Base-by-base conservation (phyloP, 2,329 filamentous ascomycete species). In the Cercospora sojina region DNA sequence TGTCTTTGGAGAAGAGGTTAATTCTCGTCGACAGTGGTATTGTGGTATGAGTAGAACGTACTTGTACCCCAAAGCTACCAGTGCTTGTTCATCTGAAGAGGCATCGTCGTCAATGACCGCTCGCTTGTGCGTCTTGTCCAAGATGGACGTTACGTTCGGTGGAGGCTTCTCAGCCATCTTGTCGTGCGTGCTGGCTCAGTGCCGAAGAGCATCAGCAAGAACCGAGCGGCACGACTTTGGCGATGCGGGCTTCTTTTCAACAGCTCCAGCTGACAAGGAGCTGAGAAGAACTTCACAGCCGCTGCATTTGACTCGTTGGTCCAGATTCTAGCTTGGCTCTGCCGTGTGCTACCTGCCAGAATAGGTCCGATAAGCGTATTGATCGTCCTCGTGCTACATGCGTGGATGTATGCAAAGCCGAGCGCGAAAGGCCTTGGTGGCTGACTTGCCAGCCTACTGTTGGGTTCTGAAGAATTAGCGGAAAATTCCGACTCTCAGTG, bases 31-130 rank as follows among this genome's bases (percentile, higher is more conserved):
- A 49, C 8, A 13, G 43, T 4, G 1, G 8, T 12, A 23, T 23
- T 9, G 5, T 25, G 20, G 5, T 23, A 12, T 5, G 18, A 12
- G 18, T 4, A 31, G 23, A 49, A 62, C 55, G 51, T 29, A 69
- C 69, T 72, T 73, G 67, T 72, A 73, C 12, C 70, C 71, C 31
- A 73, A 55, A 13, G 66, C 67, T 5, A 59, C 65, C 35, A 72
- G 29, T 3, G 69, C 65, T 43, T 67, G 56, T 51, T 71, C 70
- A n/a, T 71, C 70, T 8, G 62, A 64, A 13, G 66, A 65, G 13
- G 67, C 59, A 41, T 67, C 55, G 2, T 70, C 67, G 57, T 70
- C 64, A 29, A 71, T 43, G 10, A 71, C 32, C 10, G 68, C 70
- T 51, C 69, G 66, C 29, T 69, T 68, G 32, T 70, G 65, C 18